Evolutionary conservation across 2,329 filamentous ascomycete genomes (phyloP), one percentile per base, ranked within the genome.

Genomic region (Diplodia mutila): DNA sequence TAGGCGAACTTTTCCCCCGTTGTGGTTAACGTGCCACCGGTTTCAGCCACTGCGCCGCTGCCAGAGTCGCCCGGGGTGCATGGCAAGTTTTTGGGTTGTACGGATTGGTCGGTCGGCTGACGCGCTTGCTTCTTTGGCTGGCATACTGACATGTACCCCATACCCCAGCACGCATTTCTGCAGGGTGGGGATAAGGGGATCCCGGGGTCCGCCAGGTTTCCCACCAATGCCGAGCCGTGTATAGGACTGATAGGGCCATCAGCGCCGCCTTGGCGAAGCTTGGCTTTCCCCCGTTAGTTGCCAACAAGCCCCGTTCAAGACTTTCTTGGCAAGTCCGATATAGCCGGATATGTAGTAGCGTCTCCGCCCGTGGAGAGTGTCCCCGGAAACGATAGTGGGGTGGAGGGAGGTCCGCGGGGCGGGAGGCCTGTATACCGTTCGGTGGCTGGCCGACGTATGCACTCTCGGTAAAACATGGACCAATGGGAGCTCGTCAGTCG

Each of bases 171-270:
- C 8, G 32, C 11, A 34, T 34, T 2, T 7, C 4, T 34, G 32
- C 9, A 34, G 32, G 32, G 8, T 12, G 8, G 3, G 11, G 32
- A 11, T n/a, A 34, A 11, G 7, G 29, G 29, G 8, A 34, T 34
- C 8, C 32, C 9, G 9, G 27, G 42, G 23, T 18, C n/a, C 16
- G 57, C 21, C 25, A 11, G 18, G 57, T 25, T 34, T 51, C 48
- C 57, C 57, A 61, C 57, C 57, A 61, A 61, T 61, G 27, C 27
- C 42, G 57, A 32, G 57, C 57, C 25, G 16, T 34, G 12, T 48
- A 23, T 25, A 34, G 48, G 27, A 12, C 23, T n/a, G 11, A 37
- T n/a, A 29, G 23, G 21, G 18, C 29, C 32, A 23, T 29, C 25
- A 61, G 11, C 23, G 23, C 25, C 8, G 25, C 37, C 57, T 61